Evolutionary conservation across 768 basidiomycete genomes (phyloP).

Genomic region (Serpula lacrymans): DNA sequence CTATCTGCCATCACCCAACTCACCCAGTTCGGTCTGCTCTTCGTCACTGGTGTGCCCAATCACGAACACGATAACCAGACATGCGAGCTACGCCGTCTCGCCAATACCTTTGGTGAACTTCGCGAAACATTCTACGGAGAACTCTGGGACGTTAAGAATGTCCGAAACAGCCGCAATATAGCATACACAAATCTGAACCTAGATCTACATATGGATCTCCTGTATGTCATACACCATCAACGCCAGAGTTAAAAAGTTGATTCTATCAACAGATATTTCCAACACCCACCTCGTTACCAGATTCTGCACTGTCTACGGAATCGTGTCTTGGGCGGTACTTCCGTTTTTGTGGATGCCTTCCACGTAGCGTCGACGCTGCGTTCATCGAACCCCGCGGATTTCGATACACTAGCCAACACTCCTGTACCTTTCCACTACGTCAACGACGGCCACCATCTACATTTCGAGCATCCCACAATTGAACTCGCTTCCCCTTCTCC

Average conservation of each 20-base stretch:
- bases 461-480: conserved; percentile 71
- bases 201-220: conserved; percentile 88
- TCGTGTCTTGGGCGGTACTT: conserved; percentile 76
- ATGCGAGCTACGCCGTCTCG: conserved; percentile 70
- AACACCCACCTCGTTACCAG: conserved; percentile 89
- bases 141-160: conserved; percentile 83
- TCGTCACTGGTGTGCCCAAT: conserved; percentile 70
- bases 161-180: conserved; percentile 77
- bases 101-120: conserved; percentile 67
- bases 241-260: conserved; percentile 1
- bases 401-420: conserved; percentile 53
- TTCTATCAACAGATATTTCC: conserved; percentile 66
- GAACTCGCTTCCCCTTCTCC: conserved; percentile 42
- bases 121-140: conserved; percentile 87
- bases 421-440: conserved; percentile 89
- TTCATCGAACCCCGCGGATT: conserved; percentile 44
- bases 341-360: conserved; percentile 83
- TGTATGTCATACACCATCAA: conserved; percentile 50
- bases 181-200: conserved; percentile 92
- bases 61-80: conserved; percentile 50
- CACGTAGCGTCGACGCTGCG: conserved; percentile 57
- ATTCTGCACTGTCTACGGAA: conserved; percentile 89
- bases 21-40: conserved; percentile 65
- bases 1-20: conserved; percentile 66
- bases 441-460: conserved; percentile 84